Evolutionary conservation across 495 filamentous ascomycete genomes (phyloP).

Genomic region (Pyronema domesticum): DNA sequence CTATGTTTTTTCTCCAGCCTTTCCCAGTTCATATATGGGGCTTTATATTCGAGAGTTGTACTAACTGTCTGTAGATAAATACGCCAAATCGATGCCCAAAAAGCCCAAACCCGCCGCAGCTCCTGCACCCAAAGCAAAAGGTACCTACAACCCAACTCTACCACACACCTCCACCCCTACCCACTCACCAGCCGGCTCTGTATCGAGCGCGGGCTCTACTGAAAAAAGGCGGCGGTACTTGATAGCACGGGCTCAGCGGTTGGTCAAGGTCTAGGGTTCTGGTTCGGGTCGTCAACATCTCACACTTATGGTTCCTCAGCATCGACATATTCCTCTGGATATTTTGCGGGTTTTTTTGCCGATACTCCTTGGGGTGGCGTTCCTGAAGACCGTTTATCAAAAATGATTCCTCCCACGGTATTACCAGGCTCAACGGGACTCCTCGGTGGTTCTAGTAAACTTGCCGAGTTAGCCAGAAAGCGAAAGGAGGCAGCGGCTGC

Average conservation of each 20-base stretch:
- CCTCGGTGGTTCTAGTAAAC: constrained; percentile 74
- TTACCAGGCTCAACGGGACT: constrained; percentile 34
- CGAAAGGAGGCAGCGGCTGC: constrained; percentile 56
- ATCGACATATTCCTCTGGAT: constrained; percentile 15
- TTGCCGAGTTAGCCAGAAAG: constrained; percentile 74
- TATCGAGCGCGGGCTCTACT: neutral
- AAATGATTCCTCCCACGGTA: constrained; percentile 31
- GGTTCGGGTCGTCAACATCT: neutral
- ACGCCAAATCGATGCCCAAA: constrained; percentile 20
- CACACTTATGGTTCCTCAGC: constrained; percentile 12
- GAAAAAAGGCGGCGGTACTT: neutral
- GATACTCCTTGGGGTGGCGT: constrained; percentile 78
- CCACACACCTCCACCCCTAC: neutral
- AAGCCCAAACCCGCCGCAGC: constrained; percentile 12
- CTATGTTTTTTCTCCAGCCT: neutral
- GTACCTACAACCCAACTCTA: constrained; percentile 8
- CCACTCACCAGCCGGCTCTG: neutral
- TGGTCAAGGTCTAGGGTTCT: constrained; percentile 17
- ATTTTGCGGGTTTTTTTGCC: constrained; percentile 43
- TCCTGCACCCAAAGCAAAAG: constrained; percentile 11
- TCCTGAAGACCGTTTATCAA: constrained; percentile 46
- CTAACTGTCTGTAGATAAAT: constrained; percentile 13
- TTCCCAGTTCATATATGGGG: neutral
- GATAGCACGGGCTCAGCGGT: constrained; percentile 10
- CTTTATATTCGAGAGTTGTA: neutral